Conservation (phyloP, 768 basidiomycete species). For the Lactarius sp. region DNA sequence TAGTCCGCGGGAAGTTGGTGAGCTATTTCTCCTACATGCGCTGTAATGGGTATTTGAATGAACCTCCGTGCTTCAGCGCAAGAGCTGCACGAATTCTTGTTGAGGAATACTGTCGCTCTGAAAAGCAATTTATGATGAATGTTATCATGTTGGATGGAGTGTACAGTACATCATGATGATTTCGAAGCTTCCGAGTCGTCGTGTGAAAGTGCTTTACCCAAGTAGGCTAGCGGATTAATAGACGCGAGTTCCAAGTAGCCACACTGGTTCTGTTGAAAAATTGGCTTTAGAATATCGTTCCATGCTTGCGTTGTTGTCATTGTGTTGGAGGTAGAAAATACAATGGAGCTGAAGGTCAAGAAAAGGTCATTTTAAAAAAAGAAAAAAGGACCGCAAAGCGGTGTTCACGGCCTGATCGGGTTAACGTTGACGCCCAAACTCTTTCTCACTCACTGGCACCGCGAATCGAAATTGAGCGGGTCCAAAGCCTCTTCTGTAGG, state of each 20-base stretch:
- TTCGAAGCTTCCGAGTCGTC: background rate
- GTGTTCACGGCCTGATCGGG: background rate
- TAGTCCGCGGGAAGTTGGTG: slow-evolving; percentile 23
- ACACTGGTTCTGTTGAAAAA: too few relatives aligned
- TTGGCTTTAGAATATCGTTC: too few relatives aligned
- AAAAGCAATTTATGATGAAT: slow-evolving; percentile 12
- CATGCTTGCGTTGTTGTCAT: too few relatives aligned
- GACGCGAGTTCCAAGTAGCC: too few relatives aligned
- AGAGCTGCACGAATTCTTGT: slow-evolving; percentile 21
- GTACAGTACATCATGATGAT: too few relatives aligned
- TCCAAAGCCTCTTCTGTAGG: background rate
- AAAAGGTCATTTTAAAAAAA: too few relatives aligned
- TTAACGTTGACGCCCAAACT: too few relatives aligned
- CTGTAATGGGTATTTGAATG: background rate
- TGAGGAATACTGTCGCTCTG: background rate
- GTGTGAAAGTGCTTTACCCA: background rate
- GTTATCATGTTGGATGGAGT: background rate
- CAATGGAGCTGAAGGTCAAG: too few relatives aligned
- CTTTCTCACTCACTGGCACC: background rate
- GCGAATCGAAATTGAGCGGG: background rate
- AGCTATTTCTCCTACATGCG: background rate
- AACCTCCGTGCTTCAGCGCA: slow-evolving; percentile 7
- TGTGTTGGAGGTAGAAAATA: too few relatives aligned
- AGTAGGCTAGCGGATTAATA: too few relatives aligned
- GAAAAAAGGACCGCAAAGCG: background rate